phyloP scores from a whole-genome alignment of 257 asterid species.

The Plantago ovata region DNA sequence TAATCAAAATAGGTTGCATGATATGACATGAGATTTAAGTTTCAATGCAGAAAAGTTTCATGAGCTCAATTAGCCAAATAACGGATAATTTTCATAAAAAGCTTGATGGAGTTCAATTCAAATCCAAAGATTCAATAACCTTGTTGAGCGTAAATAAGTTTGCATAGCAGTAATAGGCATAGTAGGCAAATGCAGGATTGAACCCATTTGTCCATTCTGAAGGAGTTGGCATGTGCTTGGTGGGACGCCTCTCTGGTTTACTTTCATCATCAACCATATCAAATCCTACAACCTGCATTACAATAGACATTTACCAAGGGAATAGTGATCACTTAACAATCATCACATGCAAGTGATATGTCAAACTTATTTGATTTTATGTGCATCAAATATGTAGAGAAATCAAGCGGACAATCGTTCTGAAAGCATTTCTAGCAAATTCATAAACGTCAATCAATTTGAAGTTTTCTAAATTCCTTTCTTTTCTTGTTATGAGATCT shows the following conservation, averaged over 20 bases:
- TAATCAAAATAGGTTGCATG: slow-evolving; percentile 15
- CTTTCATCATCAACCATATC: slow-evolving; percentile 99
- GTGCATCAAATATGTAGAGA: background rate
- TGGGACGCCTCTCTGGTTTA: slow-evolving; percentile 96
- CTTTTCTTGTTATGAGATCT: too few species aligned
- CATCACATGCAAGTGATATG: slow-evolving; percentile 16
- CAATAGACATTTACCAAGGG: slow-evolving; percentile 17
- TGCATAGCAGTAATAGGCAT: slow-evolving; percentile 95
- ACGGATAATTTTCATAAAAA: slow-evolving; percentile 8
- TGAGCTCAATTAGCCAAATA: slow-evolving; percentile 13
- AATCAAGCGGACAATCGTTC: too few species aligned
- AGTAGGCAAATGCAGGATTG: slow-evolving; percentile 94
- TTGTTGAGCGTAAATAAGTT: slow-evolving; percentile 83
- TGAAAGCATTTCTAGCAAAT: too few species aligned
- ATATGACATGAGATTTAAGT: slow-evolving; percentile 7
- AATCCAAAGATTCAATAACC: slow-evolving; percentile 36
- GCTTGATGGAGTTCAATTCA: slow-evolving; percentile 15
- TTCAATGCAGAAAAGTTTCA: slow-evolving; percentile 18
- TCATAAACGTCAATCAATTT: too few species aligned
- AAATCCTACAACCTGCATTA: slow-evolving; percentile 85
- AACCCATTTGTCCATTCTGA: slow-evolving; percentile 88
- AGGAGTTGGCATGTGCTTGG: slow-evolving; percentile 95
- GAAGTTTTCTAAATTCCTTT: too few species aligned
- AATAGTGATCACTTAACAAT: background rate
- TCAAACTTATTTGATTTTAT: slow-evolving; percentile 8